A percentile compares a stretch with the other conserved stretches of the same genome.
Evolutionary conservation across 2,329 filamentous ascomycete genomes (phyloP).

Genomic region (Cordyceps cateniannulata): DNA sequence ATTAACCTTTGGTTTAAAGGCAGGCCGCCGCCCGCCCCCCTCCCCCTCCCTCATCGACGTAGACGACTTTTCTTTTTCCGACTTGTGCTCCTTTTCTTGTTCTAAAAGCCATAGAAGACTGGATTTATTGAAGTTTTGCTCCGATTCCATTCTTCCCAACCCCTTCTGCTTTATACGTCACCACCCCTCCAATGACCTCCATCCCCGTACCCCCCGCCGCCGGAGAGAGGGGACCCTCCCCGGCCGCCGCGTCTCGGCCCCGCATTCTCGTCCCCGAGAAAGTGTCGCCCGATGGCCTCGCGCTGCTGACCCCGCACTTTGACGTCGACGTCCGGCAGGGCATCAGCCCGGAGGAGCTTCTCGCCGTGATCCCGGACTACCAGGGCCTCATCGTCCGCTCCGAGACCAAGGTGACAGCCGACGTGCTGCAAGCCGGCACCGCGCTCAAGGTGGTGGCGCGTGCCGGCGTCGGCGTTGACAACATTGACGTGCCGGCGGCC

Average conservation of each 20-base stretch:
- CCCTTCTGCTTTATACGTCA: background rate
- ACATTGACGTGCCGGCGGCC: conserved; percentile 69
- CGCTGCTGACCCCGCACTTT: conserved; percentile 58
- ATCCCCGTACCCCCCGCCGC: background rate
- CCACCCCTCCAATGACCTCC: conserved; percentile 19
- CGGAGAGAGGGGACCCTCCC: conserved; percentile 10
- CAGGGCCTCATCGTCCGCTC: conserved; percentile 74
- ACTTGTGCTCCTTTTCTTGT: background rate
- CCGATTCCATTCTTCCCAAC: background rate
- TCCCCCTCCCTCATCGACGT: background rate
- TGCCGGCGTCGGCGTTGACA: conserved; percentile 77
- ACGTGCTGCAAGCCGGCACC: conserved; percentile 58
- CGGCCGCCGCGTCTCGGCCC: conserved; percentile 20
- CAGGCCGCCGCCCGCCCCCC: background rate
- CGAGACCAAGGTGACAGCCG: conserved; percentile 71
- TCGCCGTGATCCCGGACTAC: conserved; percentile 62
- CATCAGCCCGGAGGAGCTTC: conserved; percentile 56
- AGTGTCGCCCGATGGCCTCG: conserved; percentile 70
- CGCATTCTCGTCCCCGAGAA: conserved; percentile 71
- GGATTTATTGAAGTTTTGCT: background rate
- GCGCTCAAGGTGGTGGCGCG: conserved; percentile 72
- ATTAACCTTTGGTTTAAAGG: conserved; percentile 2
- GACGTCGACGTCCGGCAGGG: conserved; percentile 63
- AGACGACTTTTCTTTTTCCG: background rate
- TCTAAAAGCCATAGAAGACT: too few species aligned